phyloP scores from a whole-genome alignment of 345 rosid species.

The Lagerstroemia speciosa region DNA sequence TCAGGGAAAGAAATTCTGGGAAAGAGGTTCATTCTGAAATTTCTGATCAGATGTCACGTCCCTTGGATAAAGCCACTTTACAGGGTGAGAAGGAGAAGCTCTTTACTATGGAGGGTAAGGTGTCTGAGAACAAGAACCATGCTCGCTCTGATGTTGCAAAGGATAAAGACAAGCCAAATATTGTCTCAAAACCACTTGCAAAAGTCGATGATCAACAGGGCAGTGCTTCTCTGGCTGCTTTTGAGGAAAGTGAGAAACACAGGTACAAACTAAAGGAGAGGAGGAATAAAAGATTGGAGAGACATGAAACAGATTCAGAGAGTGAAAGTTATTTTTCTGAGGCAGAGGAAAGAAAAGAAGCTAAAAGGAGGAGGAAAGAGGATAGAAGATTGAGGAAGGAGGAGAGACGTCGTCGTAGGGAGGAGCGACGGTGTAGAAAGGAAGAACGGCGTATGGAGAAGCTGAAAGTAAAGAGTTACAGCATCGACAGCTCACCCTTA shows the following conservation, averaged over 20 bases:
- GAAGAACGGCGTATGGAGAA: slow-evolving; percentile 73
- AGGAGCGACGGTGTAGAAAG: slow-evolving; percentile 64
- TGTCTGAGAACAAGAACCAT: slow-evolving; percentile 28
- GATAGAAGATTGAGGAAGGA: slow-evolving; percentile 78
- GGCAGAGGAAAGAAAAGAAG: slow-evolving; percentile 67
- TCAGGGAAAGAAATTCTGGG: slow-evolving; percentile 45
- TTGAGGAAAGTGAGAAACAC: slow-evolving; percentile 42
- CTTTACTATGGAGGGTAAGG: slow-evolving; percentile 15
- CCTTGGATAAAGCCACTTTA: slow-evolving; percentile 21
- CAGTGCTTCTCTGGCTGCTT: slow-evolving; percentile 37
- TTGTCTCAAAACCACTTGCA: slow-evolving; percentile 20
- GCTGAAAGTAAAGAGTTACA: slow-evolving; percentile 37
- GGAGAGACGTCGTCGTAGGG: slow-evolving; percentile 67
- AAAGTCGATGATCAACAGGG: slow-evolving; percentile 34
- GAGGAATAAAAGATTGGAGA: slow-evolving; percentile 49
- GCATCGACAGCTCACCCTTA: slow-evolving; percentile 5
- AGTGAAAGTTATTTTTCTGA: slow-evolving; percentile 62
- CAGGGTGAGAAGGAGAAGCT: slow-evolving; percentile 12
- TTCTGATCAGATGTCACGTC: slow-evolving; percentile 35
- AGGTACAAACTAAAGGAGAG: slow-evolving; percentile 37
- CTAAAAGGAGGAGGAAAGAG: slow-evolving; percentile 78
- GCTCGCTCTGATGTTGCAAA: slow-evolving; percentile 19
- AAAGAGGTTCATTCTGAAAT: slow-evolving; percentile 23
- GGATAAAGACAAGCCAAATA: slow-evolving; percentile 19
- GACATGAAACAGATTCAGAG: slow-evolving; percentile 48